Evolutionary conservation across 148 eudicot species (phyloP).

Genomic region (Spergularia marina): DNA sequence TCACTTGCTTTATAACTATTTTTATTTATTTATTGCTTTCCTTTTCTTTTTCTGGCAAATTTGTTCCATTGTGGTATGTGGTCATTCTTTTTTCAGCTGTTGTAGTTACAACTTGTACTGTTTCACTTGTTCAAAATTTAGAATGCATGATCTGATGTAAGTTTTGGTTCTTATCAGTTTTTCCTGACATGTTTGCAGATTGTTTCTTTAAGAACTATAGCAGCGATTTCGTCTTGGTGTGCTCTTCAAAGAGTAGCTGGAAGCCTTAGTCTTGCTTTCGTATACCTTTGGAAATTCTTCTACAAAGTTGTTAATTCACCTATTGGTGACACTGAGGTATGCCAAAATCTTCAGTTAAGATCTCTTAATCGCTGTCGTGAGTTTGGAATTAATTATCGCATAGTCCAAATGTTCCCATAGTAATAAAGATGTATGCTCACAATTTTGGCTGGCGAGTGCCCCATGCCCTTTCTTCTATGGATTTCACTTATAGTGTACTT

Average conservation of each 20-base stretch:
- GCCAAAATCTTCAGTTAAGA: not conserved
- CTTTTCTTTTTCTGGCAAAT: not conserved
- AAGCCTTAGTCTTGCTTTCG: slow-evolving; percentile 32
- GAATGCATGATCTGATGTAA: no score
- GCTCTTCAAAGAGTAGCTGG: slow-evolving; percentile 33
- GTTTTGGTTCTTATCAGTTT: not conserved
- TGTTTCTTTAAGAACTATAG: slow-evolving; percentile 59
- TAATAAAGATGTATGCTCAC: not conserved
- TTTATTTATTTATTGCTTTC: not conserved
- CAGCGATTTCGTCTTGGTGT: slow-evolving; percentile 64
- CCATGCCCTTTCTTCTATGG: not conserved
- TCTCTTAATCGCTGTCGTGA: not conserved
- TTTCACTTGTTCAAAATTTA: not conserved
- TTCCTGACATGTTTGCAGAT: slow-evolving; percentile 43
- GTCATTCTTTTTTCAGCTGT: not conserved
- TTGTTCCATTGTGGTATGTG: not conserved
- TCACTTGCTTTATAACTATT: no score
- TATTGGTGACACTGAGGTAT: slow-evolving; percentile 65
- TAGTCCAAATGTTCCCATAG: not conserved
- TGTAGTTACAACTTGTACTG: not conserved
- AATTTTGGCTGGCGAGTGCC: not conserved
- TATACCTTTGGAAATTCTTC: slow-evolving; percentile 64
- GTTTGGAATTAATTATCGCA: not conserved
- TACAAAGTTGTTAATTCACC: slow-evolving; percentile 53
- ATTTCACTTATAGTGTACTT: no score